phyloP scores from a whole-genome alignment of 2,329 filamentous ascomycete genomes.

The Colletotrichum acutatum region DNA sequence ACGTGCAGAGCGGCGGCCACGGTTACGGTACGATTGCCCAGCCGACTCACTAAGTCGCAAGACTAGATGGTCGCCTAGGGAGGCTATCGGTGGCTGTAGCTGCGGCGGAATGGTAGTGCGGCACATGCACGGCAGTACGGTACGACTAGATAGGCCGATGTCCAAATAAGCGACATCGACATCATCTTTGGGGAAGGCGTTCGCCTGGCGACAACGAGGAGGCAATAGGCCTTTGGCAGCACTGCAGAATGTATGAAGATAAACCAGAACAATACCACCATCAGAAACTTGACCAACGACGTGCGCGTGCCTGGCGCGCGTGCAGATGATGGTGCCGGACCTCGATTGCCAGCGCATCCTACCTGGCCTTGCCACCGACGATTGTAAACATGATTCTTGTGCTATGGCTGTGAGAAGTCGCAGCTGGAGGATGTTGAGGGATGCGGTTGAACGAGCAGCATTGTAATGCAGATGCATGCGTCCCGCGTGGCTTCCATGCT shows the following conservation, averaged over 20 bases:
- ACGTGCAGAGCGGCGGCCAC: constrained; percentile 74
- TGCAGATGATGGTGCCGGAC: constrained; percentile 24
- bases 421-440: background rate
- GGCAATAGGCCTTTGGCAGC: background rate
- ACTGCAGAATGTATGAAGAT: constrained; percentile 5
- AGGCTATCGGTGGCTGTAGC: background rate
- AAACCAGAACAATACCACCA: background rate
- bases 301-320: constrained; percentile 12
- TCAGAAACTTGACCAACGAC: constrained; percentile 10
- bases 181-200: background rate
- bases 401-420: background rate
- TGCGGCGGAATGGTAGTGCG: background rate
- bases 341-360: constrained; percentile 26
- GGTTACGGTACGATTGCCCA: constrained; percentile 65
- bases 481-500: background rate
- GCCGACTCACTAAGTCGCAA: constrained; percentile 5
- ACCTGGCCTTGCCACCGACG: background rate
- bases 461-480: background rate
- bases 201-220: background rate
- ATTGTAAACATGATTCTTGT: background rate
- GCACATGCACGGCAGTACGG: background rate
- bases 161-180: background rate
- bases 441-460: background rate
- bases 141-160: background rate
- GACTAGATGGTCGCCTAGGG: background rate